Evolutionary conservation across 371 early-diverging fungal genomes (phyloP).

Genomic region (Aphelidium insulamus): DNA sequence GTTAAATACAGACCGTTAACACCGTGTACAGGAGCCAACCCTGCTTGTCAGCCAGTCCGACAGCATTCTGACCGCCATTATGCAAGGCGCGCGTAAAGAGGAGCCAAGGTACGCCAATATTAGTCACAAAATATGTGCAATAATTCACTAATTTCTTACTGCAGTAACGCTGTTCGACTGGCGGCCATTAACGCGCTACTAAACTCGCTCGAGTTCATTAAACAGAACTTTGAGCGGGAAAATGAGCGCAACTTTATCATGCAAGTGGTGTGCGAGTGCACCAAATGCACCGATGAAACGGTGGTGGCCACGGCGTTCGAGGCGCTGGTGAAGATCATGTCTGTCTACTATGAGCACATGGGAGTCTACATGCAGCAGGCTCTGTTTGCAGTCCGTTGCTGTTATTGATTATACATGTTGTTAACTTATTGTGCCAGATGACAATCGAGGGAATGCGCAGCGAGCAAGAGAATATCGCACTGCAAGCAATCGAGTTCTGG

Average conservation of each 20-base stretch:
- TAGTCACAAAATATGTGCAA: neutral
- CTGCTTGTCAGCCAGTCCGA: conserved; percentile 54
- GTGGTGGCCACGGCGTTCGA: conserved; percentile 75
- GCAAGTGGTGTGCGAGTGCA: conserved; percentile 92
- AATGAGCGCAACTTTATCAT: conserved; percentile 84
- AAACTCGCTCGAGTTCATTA: conserved; percentile 81
- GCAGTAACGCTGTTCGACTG: conserved; percentile 52
- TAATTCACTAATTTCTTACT: neutral
- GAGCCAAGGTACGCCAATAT: conserved; percentile 33
- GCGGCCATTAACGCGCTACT: conserved; percentile 71
- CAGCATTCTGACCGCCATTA: conserved; percentile 72
- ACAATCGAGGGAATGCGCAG: conserved; percentile 74
- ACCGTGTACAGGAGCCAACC: conserved; percentile 33
- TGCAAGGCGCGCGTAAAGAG: conserved; percentile 73
- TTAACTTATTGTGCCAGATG: conserved; percentile 15
- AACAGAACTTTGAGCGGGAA: conserved; percentile 72
- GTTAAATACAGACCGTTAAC: neutral
- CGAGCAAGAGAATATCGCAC: conserved; percentile 56
- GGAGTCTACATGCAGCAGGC: conserved; percentile 81
- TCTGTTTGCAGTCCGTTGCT: conserved; percentile 48
- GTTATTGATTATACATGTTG: neutral
- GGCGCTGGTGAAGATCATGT: conserved; percentile 85
- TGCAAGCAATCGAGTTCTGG: conserved; percentile 97
- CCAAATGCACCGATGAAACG: conserved; percentile 42
- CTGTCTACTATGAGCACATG: conserved; percentile 86